Evolutionary conservation across 148 eudicot genomes (phyloP), one percentile per base, ranked within the genome.

Genomic region (Rhododendron simsii): DNA sequence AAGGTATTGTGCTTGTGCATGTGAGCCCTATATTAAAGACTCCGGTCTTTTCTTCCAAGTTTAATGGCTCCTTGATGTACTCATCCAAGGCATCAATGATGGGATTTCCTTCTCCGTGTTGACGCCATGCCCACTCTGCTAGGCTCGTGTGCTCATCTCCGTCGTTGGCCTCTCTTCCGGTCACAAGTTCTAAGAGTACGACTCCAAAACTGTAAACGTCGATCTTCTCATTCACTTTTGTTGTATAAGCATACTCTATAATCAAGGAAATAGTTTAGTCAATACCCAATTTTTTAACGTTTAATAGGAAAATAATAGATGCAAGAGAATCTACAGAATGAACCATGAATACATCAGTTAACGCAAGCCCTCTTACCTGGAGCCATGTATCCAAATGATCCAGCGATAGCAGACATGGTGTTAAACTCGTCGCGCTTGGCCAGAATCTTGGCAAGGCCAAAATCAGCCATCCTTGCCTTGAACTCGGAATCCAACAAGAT

Each of bases 121-220:
- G 90, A 71, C 39, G 91, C 95, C 94, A 93, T 2, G 93, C 91
- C 94, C 94, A 92, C 53, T 93, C 94, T 44, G 94, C 93, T 2
- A 93, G 91, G 85, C 86, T 92, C 45, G 88, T 80, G 87, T 86
- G 80, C 50, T 93, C 93, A 18, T 88, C 92, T 39, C 90, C 93
- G 0, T 77, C 87, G 13, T 87, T 89, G 23, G 95, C 89, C 50
- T 91, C 91, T 88, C 92, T 92, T 15, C 95, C 94, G 10, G 95
- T 93, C 15, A 88, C 87, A 6, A 93, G 87, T 80, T 93, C 94
- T 1, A 93, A 83, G 16, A 93, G 92, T 20, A 93, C 95, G 7
- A 93, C 95, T 10, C 93, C 95, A 18, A 93, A 93, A 87, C 94
- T 91, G 71, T 91, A 93, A 51, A 91, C 87, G 30, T 93, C 95